phyloP scores from a whole-genome alignment of 257 asterid species.

The Capsicum chinense region DNA sequence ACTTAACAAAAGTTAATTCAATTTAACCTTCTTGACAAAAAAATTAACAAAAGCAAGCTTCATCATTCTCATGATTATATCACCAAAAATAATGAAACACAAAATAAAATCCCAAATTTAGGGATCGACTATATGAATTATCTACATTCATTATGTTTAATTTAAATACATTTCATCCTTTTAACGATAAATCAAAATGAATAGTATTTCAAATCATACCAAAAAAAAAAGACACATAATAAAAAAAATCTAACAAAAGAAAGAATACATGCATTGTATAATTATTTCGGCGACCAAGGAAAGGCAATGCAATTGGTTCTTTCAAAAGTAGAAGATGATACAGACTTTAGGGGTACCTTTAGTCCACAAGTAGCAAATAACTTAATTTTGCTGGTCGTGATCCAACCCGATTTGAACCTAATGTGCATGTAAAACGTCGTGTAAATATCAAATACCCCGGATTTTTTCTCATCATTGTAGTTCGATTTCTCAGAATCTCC shows the following conservation, averaged over 20 bases:
- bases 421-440: conserved; percentile 49
- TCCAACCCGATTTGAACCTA: conserved; percentile 54
- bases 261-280: no score
- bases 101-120: background rate
- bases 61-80: background rate
- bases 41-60: background rate
- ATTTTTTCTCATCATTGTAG: conserved; percentile 43
- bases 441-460: conserved; percentile 53
- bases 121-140: background rate
- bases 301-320: conserved; percentile 53
- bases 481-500: conserved; percentile 40
- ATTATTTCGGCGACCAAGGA: background rate
- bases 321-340: conserved; percentile 42
- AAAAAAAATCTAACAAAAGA: no score
- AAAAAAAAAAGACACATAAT: no score
- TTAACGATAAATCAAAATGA: background rate
- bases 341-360: conserved; percentile 56
- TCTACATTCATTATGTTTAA: conserved; percentile 29
- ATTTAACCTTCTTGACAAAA: no score
- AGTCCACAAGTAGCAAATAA: conserved; percentile 67
- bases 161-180: background rate
- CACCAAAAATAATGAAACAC: background rate
- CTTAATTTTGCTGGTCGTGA: conserved; percentile 53
- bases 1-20: no score
- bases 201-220: background rate